Base-by-base conservation (phyloP, 2,329 filamentous ascomycete genomes). In the Scytalidium lignicola region DNA sequence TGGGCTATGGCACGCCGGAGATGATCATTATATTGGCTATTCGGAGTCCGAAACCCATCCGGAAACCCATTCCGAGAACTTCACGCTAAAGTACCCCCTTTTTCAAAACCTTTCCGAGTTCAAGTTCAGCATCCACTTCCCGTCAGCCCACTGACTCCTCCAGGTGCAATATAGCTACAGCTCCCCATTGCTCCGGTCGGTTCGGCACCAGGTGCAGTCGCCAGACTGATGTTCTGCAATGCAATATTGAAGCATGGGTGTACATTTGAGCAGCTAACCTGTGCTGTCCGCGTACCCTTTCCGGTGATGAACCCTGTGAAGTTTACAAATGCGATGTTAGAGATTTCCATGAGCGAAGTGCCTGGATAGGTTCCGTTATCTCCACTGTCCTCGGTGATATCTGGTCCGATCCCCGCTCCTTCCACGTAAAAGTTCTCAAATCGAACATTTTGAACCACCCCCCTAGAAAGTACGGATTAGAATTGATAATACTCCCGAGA, bases 161-260 rank as follows among this genome's bases (percentile, higher is more conserved):
- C 56, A 6, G 54, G 19, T 1, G 53, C 55, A 19, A 57, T 55
- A 51, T 64, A 62, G 41, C 46, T 50, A 55, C 65, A 68, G 15
- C 53, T 58, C 15, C 65, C 65, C 22, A 50, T 43, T 3, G 65
- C 64, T 12, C 55, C 52, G 9, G 46, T 44, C 15, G 46, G 53
- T 6, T 52, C 53, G 17, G 49, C 54, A 41, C 54, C 55, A 21
- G 51, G 21, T 8, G 43, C 32, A 17, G 52, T 47, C 17, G 58
- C 53, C 2, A 67, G 48, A 3, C 60, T 60, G 20, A 73, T 58
- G 56, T 74, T 69, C 44, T 73, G 64, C 54, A 73, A 72, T 3
- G 64, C 63, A 50, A 79, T 75, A 54, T 74, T 70, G 59, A 69
- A 76, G 56, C 76, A 80, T 3, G 74, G 74, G 45, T 77, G 57